Evolutionary conservation across 768 basidiomycete species (phyloP), one percentile per base, ranked within the genome.

Genomic region (Psilocybe tampanensis): DNA sequence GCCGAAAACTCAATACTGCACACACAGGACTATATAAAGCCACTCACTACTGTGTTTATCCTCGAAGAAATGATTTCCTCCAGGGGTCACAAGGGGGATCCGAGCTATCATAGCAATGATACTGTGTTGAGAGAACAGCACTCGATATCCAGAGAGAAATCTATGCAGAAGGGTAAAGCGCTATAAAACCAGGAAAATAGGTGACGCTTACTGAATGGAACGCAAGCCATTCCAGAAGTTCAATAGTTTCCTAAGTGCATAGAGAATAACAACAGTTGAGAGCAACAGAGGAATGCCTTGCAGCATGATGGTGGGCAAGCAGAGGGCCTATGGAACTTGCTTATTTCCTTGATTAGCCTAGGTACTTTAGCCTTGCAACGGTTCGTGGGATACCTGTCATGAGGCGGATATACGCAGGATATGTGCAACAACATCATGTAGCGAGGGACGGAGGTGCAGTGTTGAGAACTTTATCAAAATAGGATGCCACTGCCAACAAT

Each of bases 11-110:
- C 26, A n/a, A 26, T 24, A 7, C 11, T 7, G 15, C 41, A 19
- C 7, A 15, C 12, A 18, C 23, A 2, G 29, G 0, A 2, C 7
- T 17, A 1, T 2, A 17, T 6, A 32, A n/a, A n/a, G n/a, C 22
- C 7, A 53, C 52, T 8, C 21, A 53, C 52, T 44, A 26, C 8
- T 21, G 21, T 53, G 52, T 29, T 53, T 53, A 24, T 53, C 52
- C 17, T 53, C 42, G n/a, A 53, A 53, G 41, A 53, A 53, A 24
- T 53, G 52, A 21, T 53, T 53, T 7, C 26, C 15, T 42, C 52
- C 52, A 11, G 52, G 52, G 19, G 24, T 29, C 3, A 53, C 19
- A 8, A 41, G 26, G 24, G 21, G 39, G n/a, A 42, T 32, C 13
- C 32, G 41, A 18, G 41, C 52, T 18, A 53, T 22, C 17, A 44